phyloP scores from a whole-genome alignment of 371 early-diverging fungal species.

The Apophysomyces variabilis region DNA sequence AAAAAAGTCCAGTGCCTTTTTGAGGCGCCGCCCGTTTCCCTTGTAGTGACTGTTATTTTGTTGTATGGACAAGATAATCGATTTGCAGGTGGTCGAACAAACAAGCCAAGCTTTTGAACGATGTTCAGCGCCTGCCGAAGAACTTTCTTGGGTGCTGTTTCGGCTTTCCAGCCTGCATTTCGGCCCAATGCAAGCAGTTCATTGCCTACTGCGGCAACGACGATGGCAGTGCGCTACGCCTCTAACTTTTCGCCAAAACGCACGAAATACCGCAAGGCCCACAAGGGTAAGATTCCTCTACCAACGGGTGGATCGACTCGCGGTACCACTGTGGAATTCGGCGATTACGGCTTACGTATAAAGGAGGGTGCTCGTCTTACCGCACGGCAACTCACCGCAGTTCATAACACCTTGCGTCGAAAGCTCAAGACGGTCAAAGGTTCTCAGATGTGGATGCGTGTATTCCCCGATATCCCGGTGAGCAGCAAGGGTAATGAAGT shows the following conservation, averaged over 20 bases:
- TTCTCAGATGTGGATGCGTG: slow-evolving; percentile 83
- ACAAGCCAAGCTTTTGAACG: not conserved
- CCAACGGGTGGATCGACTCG: slow-evolving; percentile 84
- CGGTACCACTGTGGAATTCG: slow-evolving; percentile 87
- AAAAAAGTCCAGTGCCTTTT: no score
- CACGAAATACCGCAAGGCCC: slow-evolving; percentile 85
- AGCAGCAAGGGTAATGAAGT: slow-evolving; percentile 90
- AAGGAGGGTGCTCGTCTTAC: slow-evolving; percentile 84
- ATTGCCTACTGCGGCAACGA: slow-evolving; percentile 2
- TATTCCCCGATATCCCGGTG: slow-evolving; percentile 93
- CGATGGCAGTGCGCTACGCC: slow-evolving; percentile 44
- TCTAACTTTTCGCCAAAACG: slow-evolving; percentile 78
- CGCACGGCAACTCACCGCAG: slow-evolving; percentile 84
- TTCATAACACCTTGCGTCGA: slow-evolving; percentile 74
- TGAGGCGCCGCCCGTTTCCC: no score
- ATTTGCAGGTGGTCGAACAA: not conserved
- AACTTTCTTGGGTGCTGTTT: slow-evolving; percentile 1
- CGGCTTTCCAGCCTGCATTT: slow-evolving; percentile 2
- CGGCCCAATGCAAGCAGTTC: not conserved
- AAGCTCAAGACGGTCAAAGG: slow-evolving; percentile 90
- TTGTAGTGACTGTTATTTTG: not conserved
- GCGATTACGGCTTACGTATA: slow-evolving; percentile 89
- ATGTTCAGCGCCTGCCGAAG: slow-evolving; percentile 7
- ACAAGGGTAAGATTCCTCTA: slow-evolving; percentile 87
- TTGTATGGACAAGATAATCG: not conserved